Conservation (phyloP, 2,329 filamentous ascomycete genomes). For the Pseudocercospora crystallina region DNA sequence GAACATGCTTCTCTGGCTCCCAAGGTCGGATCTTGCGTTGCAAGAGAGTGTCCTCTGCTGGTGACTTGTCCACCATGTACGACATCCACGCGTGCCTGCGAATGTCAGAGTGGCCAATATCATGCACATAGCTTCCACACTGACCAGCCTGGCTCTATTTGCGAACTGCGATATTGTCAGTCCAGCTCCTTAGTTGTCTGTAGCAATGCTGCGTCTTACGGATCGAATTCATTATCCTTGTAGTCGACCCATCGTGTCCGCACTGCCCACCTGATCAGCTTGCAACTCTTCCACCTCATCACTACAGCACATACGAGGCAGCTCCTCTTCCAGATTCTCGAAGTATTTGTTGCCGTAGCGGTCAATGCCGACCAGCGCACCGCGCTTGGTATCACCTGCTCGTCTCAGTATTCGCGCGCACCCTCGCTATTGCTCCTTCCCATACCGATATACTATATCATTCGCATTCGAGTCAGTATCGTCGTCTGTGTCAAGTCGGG, state of each 20-base stretch:
- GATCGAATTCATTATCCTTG: constrained; percentile 79
- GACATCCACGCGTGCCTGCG: constrained; percentile 91
- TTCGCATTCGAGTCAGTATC: constrained; percentile 16
- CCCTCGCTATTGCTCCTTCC: not conserved
- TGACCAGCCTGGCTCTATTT: constrained; percentile 88
- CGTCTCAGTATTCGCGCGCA: not conserved
- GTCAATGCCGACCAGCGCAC: constrained; percentile 79
- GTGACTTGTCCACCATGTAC: constrained; percentile 86
- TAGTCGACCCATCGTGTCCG: constrained; percentile 98
- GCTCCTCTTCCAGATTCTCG: constrained; percentile 86
- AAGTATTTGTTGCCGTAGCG: constrained; percentile 96
- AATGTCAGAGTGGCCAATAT: constrained; percentile 1
- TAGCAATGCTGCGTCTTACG: constrained; percentile 50
- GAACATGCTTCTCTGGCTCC: constrained; percentile 71
- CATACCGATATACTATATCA: constrained; percentile 38
- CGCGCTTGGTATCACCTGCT: constrained; percentile 92
- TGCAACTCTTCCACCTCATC: constrained; percentile 1
- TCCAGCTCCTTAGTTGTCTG: not conserved
- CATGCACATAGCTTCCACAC: not conserved
- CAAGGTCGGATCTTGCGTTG: constrained; percentile 67
- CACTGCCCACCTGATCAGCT: constrained; percentile 53
- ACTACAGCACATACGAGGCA: constrained; percentile 67
- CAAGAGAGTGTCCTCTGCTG: constrained; percentile 71
- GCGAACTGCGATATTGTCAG: constrained; percentile 57
- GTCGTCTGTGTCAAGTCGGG: constrained; percentile 2